Evolutionary conservation across 2,329 filamentous ascomycete species (phyloP).

Genomic region (Diaporthe batatas): DNA sequence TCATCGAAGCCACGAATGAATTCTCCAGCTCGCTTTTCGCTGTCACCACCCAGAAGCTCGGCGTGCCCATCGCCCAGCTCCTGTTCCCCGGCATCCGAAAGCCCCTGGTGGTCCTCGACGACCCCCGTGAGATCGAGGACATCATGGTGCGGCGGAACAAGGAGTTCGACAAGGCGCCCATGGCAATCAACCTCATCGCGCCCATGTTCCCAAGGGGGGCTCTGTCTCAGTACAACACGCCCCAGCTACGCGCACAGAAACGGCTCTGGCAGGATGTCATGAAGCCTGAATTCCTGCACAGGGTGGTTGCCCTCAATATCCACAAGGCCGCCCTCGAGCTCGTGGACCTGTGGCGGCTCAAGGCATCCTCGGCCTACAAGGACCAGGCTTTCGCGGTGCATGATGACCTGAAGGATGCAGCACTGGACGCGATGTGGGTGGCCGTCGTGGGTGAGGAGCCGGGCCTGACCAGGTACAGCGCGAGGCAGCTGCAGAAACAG

Average conservation of each 20-base stretch:
- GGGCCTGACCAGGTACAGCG: conserved; percentile 47
- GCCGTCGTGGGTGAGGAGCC: conserved; percentile 53
- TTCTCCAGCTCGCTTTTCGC: conserved; percentile 24
- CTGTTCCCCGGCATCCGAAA: conserved; percentile 44
- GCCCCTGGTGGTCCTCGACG: conserved; percentile 47
- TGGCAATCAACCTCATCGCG: conserved; percentile 45
- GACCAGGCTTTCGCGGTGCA: conserved; percentile 50
- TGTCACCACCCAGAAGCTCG: conserved; percentile 21
- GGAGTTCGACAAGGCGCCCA: conserved; percentile 50
- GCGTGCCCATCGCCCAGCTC: conserved; percentile 47
- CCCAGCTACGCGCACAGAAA: conserved; percentile 48
- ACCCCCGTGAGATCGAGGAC: conserved; percentile 49
- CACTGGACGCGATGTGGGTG: conserved; percentile 56
- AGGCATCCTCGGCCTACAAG: conserved; percentile 43
- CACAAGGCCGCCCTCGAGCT: conserved; percentile 45
- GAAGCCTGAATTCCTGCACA: conserved; percentile 49
- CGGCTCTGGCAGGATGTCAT: conserved; percentile 52
- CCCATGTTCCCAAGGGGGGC: conserved; percentile 48
- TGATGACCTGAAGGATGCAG: conserved; percentile 52
- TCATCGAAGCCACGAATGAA: conserved; percentile 20
- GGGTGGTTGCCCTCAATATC: conserved; percentile 49
- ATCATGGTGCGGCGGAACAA: conserved; percentile 48
- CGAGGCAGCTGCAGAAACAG: conserved; percentile 43
- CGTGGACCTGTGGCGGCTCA: conserved; percentile 49
- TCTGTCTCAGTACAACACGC: conserved; percentile 47